Base-by-base conservation (phyloP, 2,329 filamentous ascomycete genomes). In the Neopestalotiopsis clavispora region DNA sequence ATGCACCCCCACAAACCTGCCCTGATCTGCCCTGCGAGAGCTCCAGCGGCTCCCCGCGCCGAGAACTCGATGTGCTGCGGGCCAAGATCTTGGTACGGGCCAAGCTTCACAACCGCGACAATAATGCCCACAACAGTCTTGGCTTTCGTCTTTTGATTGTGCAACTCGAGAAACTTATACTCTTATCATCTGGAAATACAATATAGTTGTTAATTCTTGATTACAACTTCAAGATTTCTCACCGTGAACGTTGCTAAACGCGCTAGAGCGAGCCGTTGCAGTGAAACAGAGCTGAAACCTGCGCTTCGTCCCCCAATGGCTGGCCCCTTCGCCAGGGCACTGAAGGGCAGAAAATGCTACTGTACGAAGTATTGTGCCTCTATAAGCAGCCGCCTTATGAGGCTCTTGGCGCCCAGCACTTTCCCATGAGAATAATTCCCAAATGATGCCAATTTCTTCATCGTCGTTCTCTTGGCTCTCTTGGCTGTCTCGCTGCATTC, bases 211-310 rank as follows among this genome's bases (percentile, higher is more conserved):
- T 10, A 9, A 52, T 52, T 52, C 9, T 2, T 20, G 4, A 23
- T n/a, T 7, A 9, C 20, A 3, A 23, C 5, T n/a, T 12, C 4
- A 23, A 10, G 20, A 10, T 7, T 7, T n/a, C n/a, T n/a, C 9
- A 20, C n/a, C 45, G 9, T 52, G 17, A 52, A 9, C 45, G 45
- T 20, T 52, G 45, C 45, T 9, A 59, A 30, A 59, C 23, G 57
- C 57, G 60, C 60, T 63, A 42, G 34, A 20, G 6, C 60, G 9
- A 38, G 20, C 60, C 20, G 60, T 38, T 42, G 60, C 60, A 63
- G 14, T 63, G 60, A 63, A 63, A 63, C 60, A n/a, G 60, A 63
- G 60, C 60, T 63, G 60, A 63, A 63, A 63, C 60, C 34, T 38
- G 60, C n/a, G 45, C 45, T 52, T 52, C 45, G 45, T 52, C 45